Evolutionary conservation across 1,139 yeast species (phyloP), one percentile per base, ranked within the genome.

Genomic region (Pichia sp.): DNA sequence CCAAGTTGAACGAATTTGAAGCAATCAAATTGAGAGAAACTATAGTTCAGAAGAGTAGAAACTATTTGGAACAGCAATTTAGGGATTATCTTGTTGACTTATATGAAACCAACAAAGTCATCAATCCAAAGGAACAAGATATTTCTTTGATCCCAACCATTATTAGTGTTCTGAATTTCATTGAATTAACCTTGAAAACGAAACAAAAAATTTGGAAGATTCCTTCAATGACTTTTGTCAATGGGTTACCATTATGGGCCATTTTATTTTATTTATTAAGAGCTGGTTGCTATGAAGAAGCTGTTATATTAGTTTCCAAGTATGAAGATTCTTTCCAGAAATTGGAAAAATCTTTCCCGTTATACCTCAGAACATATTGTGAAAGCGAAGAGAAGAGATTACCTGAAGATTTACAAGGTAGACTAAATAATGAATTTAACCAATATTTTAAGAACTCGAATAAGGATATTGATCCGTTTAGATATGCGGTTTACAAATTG

Each of bases 221-320:
- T 39, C 66, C 70, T 8, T 72, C 74, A 47, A 55, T 82, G 43
- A 74, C 81, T 36, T 66, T 80, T 47, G 80, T 87, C 29, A 90
- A 92, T 63, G 90, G 90, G 10, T 71, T 77, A 1, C 97, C 97
- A 4, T 76, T 92, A 27, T 92, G 98, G 98, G 95, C 96, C 0
- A 67, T 88, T 43, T 67, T 92, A 5, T 94, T 84, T 60, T 90
- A 85, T 62, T 70, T 92, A 54, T 64, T 92, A 46, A 79, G 98
- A 57, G 80, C 92, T 6, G 98, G 98, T 2, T 76, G 84, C 53
- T 68, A 77, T 50, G 67, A 76, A 37, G 98, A 90, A 52, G 96
- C 95, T 0, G 67, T 84, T 38, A 81, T 78, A 42, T 55, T 73
- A 23, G 73, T 76, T 37, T 71, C 77, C 2, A 57, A 68, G 10